phyloP scores from a whole-genome alignment of 305 asterid genomes.

The Plantago rigida region DNA sequence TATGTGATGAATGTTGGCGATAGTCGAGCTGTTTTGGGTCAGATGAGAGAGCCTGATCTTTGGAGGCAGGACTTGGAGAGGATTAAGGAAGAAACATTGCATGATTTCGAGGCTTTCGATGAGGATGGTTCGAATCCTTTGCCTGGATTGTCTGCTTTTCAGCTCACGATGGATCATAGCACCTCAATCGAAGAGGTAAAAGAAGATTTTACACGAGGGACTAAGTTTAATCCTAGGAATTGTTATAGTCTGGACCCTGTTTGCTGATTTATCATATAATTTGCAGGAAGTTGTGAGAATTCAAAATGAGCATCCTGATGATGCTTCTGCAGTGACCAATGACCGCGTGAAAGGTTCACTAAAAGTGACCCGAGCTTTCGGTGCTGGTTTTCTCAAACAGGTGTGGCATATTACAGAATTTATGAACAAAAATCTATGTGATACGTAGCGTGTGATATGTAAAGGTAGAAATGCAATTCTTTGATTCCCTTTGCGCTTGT shows the following conservation, averaged over 20 bases:
- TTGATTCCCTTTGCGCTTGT: conserved; percentile 32
- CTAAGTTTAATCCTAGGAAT: background rate
- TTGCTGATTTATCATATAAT: conserved; percentile 23
- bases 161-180: conserved; percentile 79
- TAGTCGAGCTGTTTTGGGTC: conserved; percentile 79
- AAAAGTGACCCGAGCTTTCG: conserved; percentile 93
- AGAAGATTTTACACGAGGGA: too few species aligned
- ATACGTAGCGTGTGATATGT: conserved; percentile 3
- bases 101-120: conserved; percentile 61
- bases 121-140: conserved; percentile 33
- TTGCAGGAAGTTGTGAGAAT: conserved; percentile 68
- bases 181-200: conserved; percentile 72
- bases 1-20: conserved; percentile 92
- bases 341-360: conserved; percentile 88
- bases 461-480: background rate
- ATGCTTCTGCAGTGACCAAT: conserved; percentile 55
- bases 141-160: conserved; percentile 58
- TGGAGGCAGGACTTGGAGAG: conserved; percentile 93
- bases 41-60: conserved; percentile 59
- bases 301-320: conserved; percentile 68
- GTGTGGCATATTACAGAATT: conserved; percentile 30
- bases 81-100: conserved; percentile 66
- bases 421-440: conserved; percentile 23
- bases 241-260: background rate
- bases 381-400: conserved; percentile 98